phyloP scores from a whole-genome alignment of 2,329 filamentous ascomycete species.

The Ophiostoma fasciatum region DNA sequence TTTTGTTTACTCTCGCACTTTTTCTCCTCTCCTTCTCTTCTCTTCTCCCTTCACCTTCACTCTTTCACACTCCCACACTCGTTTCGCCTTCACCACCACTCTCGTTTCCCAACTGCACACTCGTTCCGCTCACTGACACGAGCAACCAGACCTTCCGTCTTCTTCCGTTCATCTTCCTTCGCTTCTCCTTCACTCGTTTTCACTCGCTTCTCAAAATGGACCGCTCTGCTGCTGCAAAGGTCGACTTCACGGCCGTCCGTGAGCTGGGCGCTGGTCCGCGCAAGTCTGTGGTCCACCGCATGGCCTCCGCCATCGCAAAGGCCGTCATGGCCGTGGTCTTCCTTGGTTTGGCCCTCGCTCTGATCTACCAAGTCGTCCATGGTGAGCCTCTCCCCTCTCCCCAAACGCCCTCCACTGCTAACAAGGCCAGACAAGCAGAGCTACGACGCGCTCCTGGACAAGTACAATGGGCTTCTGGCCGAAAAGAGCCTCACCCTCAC shows the following conservation, averaged over 20 bases:
- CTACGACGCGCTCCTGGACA: conserved; percentile 7
- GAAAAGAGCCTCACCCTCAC: conserved; percentile 3
- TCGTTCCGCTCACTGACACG: neutral
- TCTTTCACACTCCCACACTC: neutral
- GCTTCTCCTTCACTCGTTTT: no score
- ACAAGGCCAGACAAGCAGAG: conserved; percentile 9
- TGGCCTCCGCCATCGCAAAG: neutral
- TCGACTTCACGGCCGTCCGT: no score
- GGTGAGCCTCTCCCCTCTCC: conserved; percentile 2
- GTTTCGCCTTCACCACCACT: conserved; percentile 1
- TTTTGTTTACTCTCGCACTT: neutral
- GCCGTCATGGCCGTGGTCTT: neutral
- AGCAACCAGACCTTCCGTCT: no score
- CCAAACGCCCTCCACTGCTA: no score
- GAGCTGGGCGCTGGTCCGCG: no score
- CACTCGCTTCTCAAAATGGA: no score
- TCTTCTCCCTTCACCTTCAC: neutral
- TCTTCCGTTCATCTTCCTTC: no score
- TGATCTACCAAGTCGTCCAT: conserved; percentile 6
- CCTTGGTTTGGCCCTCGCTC: conserved; percentile 1
- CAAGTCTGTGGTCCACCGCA: neutral
- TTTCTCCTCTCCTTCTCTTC: neutral
- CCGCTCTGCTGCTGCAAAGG: neutral
- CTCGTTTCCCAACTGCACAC: neutral
- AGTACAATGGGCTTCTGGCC: conserved; percentile 9